Evolutionary conservation across 176 grass and related monocot species (phyloP).

Genomic region (Elymus sibiricus): DNA sequence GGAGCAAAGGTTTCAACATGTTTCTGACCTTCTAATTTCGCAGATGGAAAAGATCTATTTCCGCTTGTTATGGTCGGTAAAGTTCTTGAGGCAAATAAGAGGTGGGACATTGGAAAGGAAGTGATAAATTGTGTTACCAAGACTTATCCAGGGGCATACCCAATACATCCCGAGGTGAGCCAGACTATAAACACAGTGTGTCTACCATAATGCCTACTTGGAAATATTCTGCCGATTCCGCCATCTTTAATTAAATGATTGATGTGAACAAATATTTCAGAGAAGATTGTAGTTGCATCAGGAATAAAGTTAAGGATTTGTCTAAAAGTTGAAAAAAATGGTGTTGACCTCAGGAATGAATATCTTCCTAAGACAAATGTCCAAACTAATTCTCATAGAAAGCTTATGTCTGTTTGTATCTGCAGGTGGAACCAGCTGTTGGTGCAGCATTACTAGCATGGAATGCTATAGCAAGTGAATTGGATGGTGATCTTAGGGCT

Average conservation of each 20-base stretch:
- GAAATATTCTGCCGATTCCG: slow-evolving; percentile 6
- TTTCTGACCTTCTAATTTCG: slow-evolving; percentile 23
- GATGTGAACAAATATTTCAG: background rate
- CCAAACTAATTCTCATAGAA: slow-evolving; percentile 1
- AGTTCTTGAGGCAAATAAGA: slow-evolving; percentile 74
- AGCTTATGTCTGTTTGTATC: slow-evolving; percentile 5
- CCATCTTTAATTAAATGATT: background rate
- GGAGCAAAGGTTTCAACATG: slow-evolving; percentile 14
- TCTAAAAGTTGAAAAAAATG: background rate
- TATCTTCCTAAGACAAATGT: background rate
- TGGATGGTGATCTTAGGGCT: slow-evolving; percentile 26
- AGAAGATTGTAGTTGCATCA: background rate
- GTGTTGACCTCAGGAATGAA: background rate
- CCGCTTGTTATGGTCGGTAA: slow-evolving; percentile 79
- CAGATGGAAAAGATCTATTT: slow-evolving; percentile 59
- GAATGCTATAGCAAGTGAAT: slow-evolving; percentile 48
- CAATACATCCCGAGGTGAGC: slow-evolving; percentile 67
- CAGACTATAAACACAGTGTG: background rate
- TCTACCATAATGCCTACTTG: slow-evolving; percentile 3
- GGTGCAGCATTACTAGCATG: slow-evolving; percentile 70
- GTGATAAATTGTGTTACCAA: slow-evolving; percentile 64
- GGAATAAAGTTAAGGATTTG: background rate
- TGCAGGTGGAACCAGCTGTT: slow-evolving; percentile 81
- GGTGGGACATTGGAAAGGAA: slow-evolving; percentile 81
- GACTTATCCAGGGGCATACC: slow-evolving; percentile 54